phyloP scores from a whole-genome alignment of 2,329 filamentous ascomycete genomes.

The Aspergillus brunneoviolaceus region DNA sequence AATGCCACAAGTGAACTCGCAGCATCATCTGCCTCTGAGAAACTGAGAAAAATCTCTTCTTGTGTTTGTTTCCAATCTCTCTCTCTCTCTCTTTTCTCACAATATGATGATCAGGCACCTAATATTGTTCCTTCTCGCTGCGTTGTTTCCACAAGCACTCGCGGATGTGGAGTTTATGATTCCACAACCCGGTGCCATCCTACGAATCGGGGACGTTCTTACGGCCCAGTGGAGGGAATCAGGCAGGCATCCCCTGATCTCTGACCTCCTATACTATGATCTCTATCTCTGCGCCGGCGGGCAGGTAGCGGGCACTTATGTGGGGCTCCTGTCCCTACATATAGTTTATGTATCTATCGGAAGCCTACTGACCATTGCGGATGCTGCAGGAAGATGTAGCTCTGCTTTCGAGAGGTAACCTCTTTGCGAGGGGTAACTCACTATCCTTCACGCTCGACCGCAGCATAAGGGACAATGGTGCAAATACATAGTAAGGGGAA shows the following conservation, averaged over 20 bases:
- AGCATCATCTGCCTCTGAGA: too few species aligned
- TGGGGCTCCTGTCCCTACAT: slow-evolving; percentile 27
- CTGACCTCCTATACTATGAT: slow-evolving; percentile 55
- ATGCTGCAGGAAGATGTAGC: slow-evolving; percentile 41
- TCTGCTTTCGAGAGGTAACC: slow-evolving; percentile 39
- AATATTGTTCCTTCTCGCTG: slow-evolving; percentile 35
- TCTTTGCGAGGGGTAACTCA: slow-evolving; percentile 42
- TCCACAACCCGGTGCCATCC: slow-evolving; percentile 52
- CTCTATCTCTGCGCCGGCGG: slow-evolving; percentile 63
- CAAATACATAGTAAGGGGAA: slow-evolving; percentile 56
- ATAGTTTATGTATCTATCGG: neutral
- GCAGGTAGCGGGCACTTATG: slow-evolving; percentile 50
- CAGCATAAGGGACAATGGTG: slow-evolving; percentile 44
- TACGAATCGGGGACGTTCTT: slow-evolving; percentile 53
- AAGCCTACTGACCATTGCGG: neutral
- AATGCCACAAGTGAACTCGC: too few species aligned
- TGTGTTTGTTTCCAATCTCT: neutral
- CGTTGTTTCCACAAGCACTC: slow-evolving; percentile 44
- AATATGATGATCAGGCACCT: slow-evolving; percentile 30
- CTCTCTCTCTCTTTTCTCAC: slow-evolving; percentile 3
- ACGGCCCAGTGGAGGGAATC: slow-evolving; percentile 59
- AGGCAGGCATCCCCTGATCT: slow-evolving; percentile 50
- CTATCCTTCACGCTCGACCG: slow-evolving; percentile 48
- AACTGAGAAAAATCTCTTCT: too few species aligned
- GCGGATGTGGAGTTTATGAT: slow-evolving; percentile 57